Conservation (phyloP, 768 basidiomycete species). For the Russula sp. region DNA sequence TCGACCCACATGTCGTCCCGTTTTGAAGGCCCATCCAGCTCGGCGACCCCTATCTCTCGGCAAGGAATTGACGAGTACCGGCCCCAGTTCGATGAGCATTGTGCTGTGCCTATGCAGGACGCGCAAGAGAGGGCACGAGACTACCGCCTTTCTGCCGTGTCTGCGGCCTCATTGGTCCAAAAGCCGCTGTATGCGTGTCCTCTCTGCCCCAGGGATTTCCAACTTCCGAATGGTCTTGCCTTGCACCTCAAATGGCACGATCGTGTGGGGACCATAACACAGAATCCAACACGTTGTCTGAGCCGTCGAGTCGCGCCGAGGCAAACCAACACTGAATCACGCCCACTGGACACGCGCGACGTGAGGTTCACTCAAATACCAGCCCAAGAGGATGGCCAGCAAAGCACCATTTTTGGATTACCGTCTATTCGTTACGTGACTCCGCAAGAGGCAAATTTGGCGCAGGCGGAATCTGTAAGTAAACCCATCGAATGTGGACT, state of each 20-base stretch:
- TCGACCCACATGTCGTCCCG: background rate
- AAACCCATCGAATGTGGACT: background rate
- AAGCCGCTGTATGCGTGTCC: slow-evolving; percentile 24
- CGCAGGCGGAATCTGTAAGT: slow-evolving; percentile 15
- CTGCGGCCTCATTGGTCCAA: background rate
- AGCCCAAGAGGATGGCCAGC: background rate
- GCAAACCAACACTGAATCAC: background rate
- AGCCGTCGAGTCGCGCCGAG: background rate
- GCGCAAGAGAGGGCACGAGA: background rate
- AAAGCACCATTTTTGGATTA: background rate
- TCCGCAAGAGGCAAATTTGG: background rate
- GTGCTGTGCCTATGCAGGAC: slow-evolving; percentile 5
- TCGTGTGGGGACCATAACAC: slow-evolving; percentile 7
- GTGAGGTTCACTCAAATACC: background rate
- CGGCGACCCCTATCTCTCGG: background rate
- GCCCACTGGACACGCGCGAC: background rate
- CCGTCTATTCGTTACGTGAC: background rate
- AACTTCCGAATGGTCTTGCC: slow-evolving; percentile 29
- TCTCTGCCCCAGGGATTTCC: slow-evolving; percentile 25
- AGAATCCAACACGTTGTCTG: background rate
- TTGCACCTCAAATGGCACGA: slow-evolving; percentile 31
- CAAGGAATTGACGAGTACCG: background rate
- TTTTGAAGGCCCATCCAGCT: background rate
- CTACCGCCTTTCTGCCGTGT: background rate
- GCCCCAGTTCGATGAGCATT: slow-evolving; percentile 2